These are phyloP conservation scores for Theobroma cacao DNA, from an alignment of 345 rosid genomes.

Conservation along the genomic window DNA sequence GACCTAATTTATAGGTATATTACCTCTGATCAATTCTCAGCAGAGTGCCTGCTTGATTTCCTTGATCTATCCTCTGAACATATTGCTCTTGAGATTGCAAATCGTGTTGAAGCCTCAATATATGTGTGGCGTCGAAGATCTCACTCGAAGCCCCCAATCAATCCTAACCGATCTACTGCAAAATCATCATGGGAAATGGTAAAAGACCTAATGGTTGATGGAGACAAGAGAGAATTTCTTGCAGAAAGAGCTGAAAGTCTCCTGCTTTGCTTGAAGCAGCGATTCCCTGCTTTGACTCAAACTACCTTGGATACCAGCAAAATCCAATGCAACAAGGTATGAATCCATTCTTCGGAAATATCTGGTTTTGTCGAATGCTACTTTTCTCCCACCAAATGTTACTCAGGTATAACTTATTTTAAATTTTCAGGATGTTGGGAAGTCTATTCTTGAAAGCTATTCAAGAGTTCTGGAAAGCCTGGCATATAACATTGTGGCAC, in stretches of 20 bases:
- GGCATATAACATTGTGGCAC: conserved; percentile 79
- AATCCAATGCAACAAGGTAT: conserved; percentile 91
- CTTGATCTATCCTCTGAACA: conserved; percentile 93
- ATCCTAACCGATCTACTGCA: conserved; percentile 47
- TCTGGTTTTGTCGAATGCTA: not conserved
- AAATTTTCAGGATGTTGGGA: conserved; percentile 75
- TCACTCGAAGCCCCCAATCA: conserved; percentile 47
- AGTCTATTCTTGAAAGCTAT: conserved; percentile 93
- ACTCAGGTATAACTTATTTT: not conserved
- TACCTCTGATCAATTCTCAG: conserved; percentile 79
- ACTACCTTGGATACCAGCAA: conserved; percentile 88
- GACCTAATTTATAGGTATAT: conserved; percentile 78
- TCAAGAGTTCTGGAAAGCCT: conserved; percentile 89
- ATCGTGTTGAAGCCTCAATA: conserved; percentile 82
- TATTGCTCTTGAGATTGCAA: conserved; percentile 79
- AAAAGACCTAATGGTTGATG: conserved; percentile 81
- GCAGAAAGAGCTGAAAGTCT: conserved; percentile 93
- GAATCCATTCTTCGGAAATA: not conserved
- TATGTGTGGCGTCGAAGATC: conserved; percentile 80
- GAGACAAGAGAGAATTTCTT: conserved; percentile 80
- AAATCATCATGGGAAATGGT: conserved; percentile 91
- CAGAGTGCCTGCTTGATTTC: conserved; percentile 82
- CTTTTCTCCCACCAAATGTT: not conserved
- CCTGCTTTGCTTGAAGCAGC: conserved; percentile 84
- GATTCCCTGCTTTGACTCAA: conserved; percentile 84